Evolutionary conservation across 192 early-diverging fungal genomes (phyloP), one percentile per base, ranked within the genome.

Genomic region (Backusella tuberculispora): DNA sequence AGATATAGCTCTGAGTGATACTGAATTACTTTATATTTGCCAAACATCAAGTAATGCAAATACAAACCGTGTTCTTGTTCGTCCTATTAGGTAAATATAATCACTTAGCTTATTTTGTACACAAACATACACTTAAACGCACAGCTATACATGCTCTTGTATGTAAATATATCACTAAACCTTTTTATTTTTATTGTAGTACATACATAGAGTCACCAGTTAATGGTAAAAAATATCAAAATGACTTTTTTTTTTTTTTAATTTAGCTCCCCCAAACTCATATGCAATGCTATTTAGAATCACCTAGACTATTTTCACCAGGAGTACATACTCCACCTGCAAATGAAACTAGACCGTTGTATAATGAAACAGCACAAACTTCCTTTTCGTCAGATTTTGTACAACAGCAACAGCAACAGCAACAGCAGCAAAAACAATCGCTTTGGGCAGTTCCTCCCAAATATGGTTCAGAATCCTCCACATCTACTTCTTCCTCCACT

Each of bases 21-120:
- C 75, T 19, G 56, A 75, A 43, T 21, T 79, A 42, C 63, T 79
- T 19, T 42, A 75, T 37, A 24, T 79, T 42, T 79, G 78, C 46
- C 67, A 70, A 56, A 53, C 53, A 46, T 73, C 78, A 44, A 74
- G 71, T 37, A 63, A 79, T 66, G 53, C 34, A n/a, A 43, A 42
- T 24, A 69, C 67, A 8, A 75, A 72, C 37, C 53, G 78, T 15
- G 41, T 79, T 8, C 29, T 79, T 3, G 78, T 79, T 15, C 63
- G 63, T 47, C 63, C 78, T 9, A 60, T 66, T 15, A 60, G 53
- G 53, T 60, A 26, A 60, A 60, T 60, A 24, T 9, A 19, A 60
- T 60, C 53, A 56, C 53, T 21, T 56, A 10, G 9, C 9, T 60
- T 60, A 60, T 24, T 60, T 26, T 60, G 50, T 24, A 24, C 50